Evolutionary conservation across 73 alveolate genomes (phyloP).

Genomic region (Durusdinium trenchii): DNA sequence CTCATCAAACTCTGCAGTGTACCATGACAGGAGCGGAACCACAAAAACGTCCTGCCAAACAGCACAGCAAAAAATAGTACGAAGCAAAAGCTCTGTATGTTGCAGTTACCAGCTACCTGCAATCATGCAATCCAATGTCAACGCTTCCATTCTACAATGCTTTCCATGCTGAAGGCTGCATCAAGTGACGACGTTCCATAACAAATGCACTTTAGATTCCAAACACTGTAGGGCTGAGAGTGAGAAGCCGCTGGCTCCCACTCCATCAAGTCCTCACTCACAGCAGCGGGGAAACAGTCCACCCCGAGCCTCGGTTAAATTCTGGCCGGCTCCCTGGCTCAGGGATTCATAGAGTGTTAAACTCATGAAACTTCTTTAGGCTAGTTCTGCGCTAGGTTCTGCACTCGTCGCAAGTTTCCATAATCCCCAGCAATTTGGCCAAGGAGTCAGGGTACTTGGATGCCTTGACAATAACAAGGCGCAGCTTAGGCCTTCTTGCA

Average conservation of each 20-base stretch:
- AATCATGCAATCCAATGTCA: background rate
- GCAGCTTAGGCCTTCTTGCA: no score
- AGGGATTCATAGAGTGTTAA: background rate
- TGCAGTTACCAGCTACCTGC: background rate
- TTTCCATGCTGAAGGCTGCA: background rate
- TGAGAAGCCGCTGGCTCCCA: background rate
- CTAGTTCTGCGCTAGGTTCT: background rate
- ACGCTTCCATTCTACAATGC: background rate
- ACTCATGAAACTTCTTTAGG: background rate
- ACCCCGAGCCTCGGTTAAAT: constrained; percentile 35
- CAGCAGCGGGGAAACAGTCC: constrained; percentile 77
- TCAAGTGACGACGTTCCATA: no score
- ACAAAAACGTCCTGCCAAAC: constrained; percentile 69
- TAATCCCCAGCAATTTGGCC: constrained; percentile 66
- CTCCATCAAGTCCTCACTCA: constrained; percentile 32
- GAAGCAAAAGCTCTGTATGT: background rate
- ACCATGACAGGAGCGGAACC: constrained; percentile 93
- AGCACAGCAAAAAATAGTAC: background rate
- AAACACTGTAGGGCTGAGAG: background rate
- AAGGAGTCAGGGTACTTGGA: constrained; percentile 80
- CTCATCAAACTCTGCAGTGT: constrained; percentile 86
- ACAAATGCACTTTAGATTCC: no score
- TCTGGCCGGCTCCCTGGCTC: background rate
- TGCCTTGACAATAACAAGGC: background rate
- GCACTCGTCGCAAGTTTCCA: constrained; percentile 82